phyloP scores from a whole-genome alignment of 2,329 filamentous ascomycete genomes.

The Ophiocordyceps camponoti-leonardi region DNA sequence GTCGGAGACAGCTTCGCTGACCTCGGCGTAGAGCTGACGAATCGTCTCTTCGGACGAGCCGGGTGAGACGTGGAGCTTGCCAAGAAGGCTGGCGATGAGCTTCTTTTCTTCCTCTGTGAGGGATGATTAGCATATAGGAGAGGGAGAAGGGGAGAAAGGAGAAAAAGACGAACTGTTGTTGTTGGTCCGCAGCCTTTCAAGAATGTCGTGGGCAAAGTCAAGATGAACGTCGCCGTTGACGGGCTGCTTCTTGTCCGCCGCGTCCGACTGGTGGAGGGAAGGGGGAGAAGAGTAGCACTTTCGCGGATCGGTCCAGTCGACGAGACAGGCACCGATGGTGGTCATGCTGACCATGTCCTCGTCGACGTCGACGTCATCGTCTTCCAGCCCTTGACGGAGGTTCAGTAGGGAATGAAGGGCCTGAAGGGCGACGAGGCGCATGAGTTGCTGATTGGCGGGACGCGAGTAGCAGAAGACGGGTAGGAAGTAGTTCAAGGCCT shows the following conservation, averaged over 20 bases:
- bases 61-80: conserved; percentile 65
- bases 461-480: conserved; percentile 87
- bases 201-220: conserved; percentile 56
- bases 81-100: conserved; percentile 56
- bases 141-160: not conserved
- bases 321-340: conserved; percentile 63
- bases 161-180: conserved; percentile 45
- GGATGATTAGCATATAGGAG: not conserved
- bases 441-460: conserved; percentile 63
- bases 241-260: conserved; percentile 36
- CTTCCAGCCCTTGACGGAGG: conserved; percentile 54
- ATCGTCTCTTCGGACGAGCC: conserved; percentile 42
- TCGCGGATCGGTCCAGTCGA: conserved; percentile 90
- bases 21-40: conserved; percentile 36
- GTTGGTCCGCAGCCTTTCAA: conserved; percentile 54
- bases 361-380: conserved; percentile 56
- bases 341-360: conserved; percentile 66
- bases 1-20: conserved; percentile 45
- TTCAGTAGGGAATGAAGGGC: conserved; percentile 61
- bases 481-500: conserved; percentile 83
- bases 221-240: conserved; percentile 68
- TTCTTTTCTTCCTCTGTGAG: conserved; percentile 69
- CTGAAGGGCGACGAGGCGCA: conserved; percentile 57
- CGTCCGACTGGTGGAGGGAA: conserved; percentile 30
- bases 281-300: conserved; percentile 47